These are phyloP conservation scores for Spathaspora sp. DNA, from an alignment of 805 yeast genomes.

Conservation along the genomic window DNA sequence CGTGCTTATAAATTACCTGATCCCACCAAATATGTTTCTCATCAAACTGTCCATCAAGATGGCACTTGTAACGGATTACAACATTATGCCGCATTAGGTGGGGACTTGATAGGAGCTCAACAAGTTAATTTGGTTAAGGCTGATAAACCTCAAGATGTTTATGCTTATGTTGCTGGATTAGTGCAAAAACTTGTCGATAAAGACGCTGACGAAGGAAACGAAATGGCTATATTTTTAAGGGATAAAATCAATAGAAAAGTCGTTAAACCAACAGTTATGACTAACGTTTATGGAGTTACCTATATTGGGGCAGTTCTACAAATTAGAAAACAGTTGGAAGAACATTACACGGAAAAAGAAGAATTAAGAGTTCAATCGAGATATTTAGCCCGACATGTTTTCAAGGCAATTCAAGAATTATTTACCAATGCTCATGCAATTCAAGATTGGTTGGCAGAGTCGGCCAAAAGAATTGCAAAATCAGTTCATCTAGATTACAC, in stretches of 20 bases:
- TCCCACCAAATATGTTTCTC: conserved; percentile 63
- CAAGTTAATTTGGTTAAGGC: conserved; percentile 75
- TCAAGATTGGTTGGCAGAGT: conserved; percentile 93
- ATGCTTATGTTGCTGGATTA: conserved; percentile 62
- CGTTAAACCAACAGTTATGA: conserved; percentile 97
- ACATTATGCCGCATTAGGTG: conserved; percentile 85
- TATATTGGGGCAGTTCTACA: conserved; percentile 90
- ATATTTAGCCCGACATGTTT: conserved; percentile 75
- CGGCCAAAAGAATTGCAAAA: conserved; percentile 77
- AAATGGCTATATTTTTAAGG: conserved; percentile 49
- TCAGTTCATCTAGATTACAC: conserved; percentile 59
- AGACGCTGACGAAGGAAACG: conserved; percentile 52
- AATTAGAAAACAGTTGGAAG: conserved; percentile 72
- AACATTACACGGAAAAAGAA: conserved; percentile 46
- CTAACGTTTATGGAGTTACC: conserved; percentile 96
- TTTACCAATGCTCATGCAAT: conserved; percentile 91
- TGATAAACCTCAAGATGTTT: conserved; percentile 75
- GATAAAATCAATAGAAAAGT: conserved; percentile 78
- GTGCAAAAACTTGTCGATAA: conserved; percentile 53
- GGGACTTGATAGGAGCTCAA: conserved; percentile 77
- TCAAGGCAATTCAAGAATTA: conserved; percentile 77
- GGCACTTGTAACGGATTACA: conserved; percentile 86
- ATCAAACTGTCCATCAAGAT: conserved; percentile 80
- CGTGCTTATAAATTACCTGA: conserved; percentile 60
- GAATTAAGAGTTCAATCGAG: conserved; percentile 31